Conservation (phyloP, 805 yeast species). For the Teunomyces stri region DNA sequence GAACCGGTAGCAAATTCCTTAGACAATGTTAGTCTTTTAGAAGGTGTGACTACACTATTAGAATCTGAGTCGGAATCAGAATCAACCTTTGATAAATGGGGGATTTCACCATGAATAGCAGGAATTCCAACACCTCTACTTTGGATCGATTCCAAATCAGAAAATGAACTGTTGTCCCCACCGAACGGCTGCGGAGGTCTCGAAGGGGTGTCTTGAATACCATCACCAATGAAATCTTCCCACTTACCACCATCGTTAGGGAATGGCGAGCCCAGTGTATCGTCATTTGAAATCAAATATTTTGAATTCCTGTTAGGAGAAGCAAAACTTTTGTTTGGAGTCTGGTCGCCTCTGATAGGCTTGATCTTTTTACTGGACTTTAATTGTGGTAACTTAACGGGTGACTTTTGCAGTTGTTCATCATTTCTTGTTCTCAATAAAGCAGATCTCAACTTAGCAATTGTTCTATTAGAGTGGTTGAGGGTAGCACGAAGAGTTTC, state of each 20-base stretch:
- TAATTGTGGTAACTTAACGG: constrained; percentile 9
- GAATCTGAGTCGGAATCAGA: constrained; percentile 23
- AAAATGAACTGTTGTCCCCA: constrained; percentile 11
- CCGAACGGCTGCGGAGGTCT: constrained; percentile 17
- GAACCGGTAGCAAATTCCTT: constrained; percentile 12
- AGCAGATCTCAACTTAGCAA: constrained; percentile 55
- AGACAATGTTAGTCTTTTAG: constrained; percentile 12
- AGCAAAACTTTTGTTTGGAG: constrained; percentile 25
- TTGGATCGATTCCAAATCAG: constrained; percentile 11
- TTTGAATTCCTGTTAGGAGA: constrained; percentile 38
- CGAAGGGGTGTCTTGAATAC: constrained; percentile 20
- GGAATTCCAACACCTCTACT: constrained; percentile 13
- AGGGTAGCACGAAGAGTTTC: constrained; percentile 67
- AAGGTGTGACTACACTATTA: constrained; percentile 8
- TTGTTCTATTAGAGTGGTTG: constrained; percentile 60
- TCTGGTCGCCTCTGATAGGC: constrained; percentile 8
- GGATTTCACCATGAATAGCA: constrained; percentile 17
- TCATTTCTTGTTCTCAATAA: constrained; percentile 45
- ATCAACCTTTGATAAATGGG: constrained; percentile 28
- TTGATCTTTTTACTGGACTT: constrained; percentile 15
- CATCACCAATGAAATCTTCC: constrained; percentile 40
- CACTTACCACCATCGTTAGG: constrained; percentile 26
- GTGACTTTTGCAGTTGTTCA: constrained; percentile 22
- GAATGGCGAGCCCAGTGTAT: constrained; percentile 17
- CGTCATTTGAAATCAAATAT: constrained; percentile 28